Percentiles rank a stretch among this genome's conserved stretches.
These are phyloP conservation scores for Dittrichia graveolens DNA, from an alignment of 129 eudicot genomes.

Conservation along the genomic window DNA sequence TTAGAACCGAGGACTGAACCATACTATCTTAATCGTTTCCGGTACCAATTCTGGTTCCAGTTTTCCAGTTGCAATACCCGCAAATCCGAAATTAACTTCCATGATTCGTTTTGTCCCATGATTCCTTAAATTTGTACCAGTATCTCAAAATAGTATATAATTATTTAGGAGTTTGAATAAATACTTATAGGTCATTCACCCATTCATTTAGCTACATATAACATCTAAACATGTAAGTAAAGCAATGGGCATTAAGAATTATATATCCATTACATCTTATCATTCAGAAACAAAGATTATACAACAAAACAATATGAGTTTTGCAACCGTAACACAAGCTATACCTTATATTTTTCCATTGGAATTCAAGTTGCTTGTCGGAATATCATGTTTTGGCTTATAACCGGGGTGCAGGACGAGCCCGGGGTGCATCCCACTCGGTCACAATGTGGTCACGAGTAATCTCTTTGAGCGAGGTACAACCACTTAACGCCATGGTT, in stretches of 20 bases:
- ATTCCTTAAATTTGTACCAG: neutral
- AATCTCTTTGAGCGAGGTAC: constrained; percentile 69
- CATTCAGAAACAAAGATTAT: constrained; percentile 34
- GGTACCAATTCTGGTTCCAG: no score
- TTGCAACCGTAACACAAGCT: constrained; percentile 34
- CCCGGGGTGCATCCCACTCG: constrained; percentile 75
- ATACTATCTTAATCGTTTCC: no score
- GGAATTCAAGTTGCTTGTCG: constrained; percentile 4
- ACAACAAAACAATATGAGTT: constrained; percentile 30
- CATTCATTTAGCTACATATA: neutral
- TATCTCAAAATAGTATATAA: no score
- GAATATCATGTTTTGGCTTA: constrained; percentile 29
- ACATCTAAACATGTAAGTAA: constrained; percentile 18
- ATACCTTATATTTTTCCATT: constrained; percentile 31
- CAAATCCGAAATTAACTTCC: no score
- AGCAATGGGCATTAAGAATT: constrained; percentile 22
- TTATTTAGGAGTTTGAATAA: no score
- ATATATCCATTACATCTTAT: constrained; percentile 32
- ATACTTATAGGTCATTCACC: neutral
- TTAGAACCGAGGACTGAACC: no score
- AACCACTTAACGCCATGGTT: constrained; percentile 93
- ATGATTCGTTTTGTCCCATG: no score
- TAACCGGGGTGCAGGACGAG: constrained; percentile 59
- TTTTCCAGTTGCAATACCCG: no score
- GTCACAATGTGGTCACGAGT: constrained; percentile 79